Conservation (phyloP, 1,284 basidiomycete species). For the Ustilago shanxiensis region DNA sequence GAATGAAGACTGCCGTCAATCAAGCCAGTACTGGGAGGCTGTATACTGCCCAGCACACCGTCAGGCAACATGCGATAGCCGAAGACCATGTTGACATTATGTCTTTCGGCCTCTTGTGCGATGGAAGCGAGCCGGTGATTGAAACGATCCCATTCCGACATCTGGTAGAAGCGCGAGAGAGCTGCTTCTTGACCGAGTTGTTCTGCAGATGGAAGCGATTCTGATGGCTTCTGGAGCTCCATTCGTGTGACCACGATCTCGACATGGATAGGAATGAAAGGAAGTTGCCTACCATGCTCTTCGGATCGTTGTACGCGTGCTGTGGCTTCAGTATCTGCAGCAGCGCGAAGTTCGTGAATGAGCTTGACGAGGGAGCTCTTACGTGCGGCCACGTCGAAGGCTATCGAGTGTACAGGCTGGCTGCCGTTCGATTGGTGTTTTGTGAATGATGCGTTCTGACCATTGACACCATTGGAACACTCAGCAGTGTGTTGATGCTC, state of each 20-base stretch:
- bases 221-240: slow-evolving; percentile 27
- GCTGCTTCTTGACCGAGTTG: slow-evolving; percentile 6
- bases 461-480: background rate
- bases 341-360: slow-evolving; percentile 40
- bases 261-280: slow-evolving; percentile 30
- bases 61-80: slow-evolving; percentile 23
- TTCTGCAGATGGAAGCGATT: slow-evolving; percentile 10
- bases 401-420: slow-evolving; percentile 4
- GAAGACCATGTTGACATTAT: slow-evolving; percentile 40
- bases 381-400: slow-evolving; percentile 43
- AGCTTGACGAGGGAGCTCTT: slow-evolving; percentile 50
- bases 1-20: background rate
- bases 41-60: background rate
- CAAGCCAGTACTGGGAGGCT: slow-evolving; percentile 19
- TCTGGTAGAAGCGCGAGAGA: slow-evolving; percentile 33
- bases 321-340: slow-evolving; percentile 31
- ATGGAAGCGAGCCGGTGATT: slow-evolving; percentile 48
- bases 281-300: slow-evolving; percentile 17
- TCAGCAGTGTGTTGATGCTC: slow-evolving; percentile 21
- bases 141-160: slow-evolving; percentile 46
- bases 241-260: slow-evolving; percentile 53
- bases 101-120: slow-evolving; percentile 10
- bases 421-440: background rate
- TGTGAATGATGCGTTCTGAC: background rate
- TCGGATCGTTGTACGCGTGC: slow-evolving; percentile 35